Conservation (phyloP, 305 asterid species). For the Fraxinus platypoda region DNA sequence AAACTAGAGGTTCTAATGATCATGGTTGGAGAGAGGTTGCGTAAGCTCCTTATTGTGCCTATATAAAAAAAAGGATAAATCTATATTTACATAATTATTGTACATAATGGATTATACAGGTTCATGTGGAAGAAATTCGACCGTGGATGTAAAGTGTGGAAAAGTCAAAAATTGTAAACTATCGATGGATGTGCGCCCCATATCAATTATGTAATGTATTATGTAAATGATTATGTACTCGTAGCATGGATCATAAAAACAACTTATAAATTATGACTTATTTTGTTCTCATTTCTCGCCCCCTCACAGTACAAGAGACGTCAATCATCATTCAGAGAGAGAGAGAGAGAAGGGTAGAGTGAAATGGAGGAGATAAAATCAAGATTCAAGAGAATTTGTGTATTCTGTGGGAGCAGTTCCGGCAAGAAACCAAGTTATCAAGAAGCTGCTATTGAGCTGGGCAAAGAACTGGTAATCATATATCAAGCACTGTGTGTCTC, state of each 20-base stretch:
- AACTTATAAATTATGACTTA: background rate
- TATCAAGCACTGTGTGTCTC: background rate
- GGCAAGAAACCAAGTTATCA: constrained; percentile 75
- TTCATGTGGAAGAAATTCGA: too few species aligned
- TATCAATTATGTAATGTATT: too few species aligned
- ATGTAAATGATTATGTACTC: too few species aligned
- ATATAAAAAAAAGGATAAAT: background rate
- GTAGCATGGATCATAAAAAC: too few species aligned
- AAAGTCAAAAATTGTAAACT: too few species aligned
- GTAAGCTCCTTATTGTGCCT: constrained; percentile 4
- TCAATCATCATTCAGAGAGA: background rate
- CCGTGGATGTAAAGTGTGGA: too few species aligned
- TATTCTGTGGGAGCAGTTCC: constrained; percentile 78
- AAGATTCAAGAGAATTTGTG: constrained; percentile 73
- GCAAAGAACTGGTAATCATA: constrained; percentile 60
- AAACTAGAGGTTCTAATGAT: background rate
- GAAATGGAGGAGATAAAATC: constrained; percentile 56
- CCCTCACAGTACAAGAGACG: background rate
- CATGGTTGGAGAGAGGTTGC: constrained; percentile 1
- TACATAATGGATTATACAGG: too few species aligned
- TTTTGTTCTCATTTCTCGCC: constrained; percentile 15
- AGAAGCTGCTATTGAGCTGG: constrained; percentile 77
- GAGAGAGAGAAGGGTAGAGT: background rate
- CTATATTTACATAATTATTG: too few species aligned
- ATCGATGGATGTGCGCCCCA: too few species aligned